Base-by-base conservation (phyloP, 163 green algal genomes). In the Volvox carteri region DNA sequence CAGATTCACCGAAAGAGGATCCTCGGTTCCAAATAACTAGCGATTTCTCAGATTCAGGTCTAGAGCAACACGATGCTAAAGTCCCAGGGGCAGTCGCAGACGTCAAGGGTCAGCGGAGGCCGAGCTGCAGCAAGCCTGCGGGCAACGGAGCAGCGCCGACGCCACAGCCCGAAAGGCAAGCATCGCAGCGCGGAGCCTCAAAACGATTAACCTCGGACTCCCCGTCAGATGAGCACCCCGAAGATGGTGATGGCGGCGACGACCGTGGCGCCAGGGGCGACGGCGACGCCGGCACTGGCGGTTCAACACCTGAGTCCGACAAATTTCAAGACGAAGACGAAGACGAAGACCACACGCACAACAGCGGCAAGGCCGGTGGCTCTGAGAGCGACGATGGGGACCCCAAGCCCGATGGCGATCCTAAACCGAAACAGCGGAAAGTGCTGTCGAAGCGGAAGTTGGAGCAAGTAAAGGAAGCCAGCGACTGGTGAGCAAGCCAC, bases 361-460 rank as follows among this genome's bases (percentile, higher is more conserved):
- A 35, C 28, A 35, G 52, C 12, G 6, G 33, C 21, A 21, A 9
- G 1, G 81, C 14, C 9, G 44, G 2, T 4, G 19, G 12, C n/a
- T 7, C 6, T 42, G 19, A 42, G 18, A 67, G 41, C n/a, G 78
- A 58, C 23, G 84, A 84, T 18, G 42, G 16, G 1, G 83, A 74
- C 28, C 19, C 1, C 1, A 41, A 50, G 58, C 19, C 12, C 52
- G 28, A n/a, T 18, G 41, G 25, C 18, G 28, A 67, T n/a, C n/a
- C n/a, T 62, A 73, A 72, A 30, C n/a, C n/a, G 21, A 12, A 56
- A 33, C 16, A 39, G 19, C 92, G 90, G 37, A 95, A 94, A 68
- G 87, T 95, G 46, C 90, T 94, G 37, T 76, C 78, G 33, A 70
- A 76, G 35, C 75, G 92, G 62, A 91, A 90, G 56, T 68, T 92